phyloP scores from a whole-genome alignment of 2,329 filamentous ascomycete genomes.

The Incumbomyces lentus region DNA sequence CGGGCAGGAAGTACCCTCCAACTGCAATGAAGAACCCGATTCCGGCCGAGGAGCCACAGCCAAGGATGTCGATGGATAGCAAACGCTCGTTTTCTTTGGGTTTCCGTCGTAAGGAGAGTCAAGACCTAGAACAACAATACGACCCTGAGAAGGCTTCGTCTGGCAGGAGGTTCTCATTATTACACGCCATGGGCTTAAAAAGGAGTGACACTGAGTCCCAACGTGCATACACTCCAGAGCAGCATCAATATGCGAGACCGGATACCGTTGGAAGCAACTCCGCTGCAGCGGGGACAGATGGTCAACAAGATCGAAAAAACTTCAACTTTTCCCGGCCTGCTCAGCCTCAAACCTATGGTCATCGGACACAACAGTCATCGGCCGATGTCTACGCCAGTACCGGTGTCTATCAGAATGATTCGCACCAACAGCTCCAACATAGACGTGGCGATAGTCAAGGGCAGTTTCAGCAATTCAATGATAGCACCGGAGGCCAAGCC shows the following conservation, averaged over 20 bases:
- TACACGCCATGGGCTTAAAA: constrained; percentile 55
- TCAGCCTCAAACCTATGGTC: constrained; percentile 15
- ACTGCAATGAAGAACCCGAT: constrained; percentile 77
- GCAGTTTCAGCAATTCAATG: constrained; percentile 30
- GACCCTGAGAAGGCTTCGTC: constrained; percentile 44
- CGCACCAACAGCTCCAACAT: constrained; percentile 15
- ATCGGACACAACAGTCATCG: constrained; percentile 3
- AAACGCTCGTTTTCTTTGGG: constrained; percentile 62
- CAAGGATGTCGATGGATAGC: constrained; percentile 61
- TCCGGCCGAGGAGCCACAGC: constrained; percentile 42
- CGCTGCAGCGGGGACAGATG: constrained; percentile 10
- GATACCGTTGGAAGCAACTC: constrained; percentile 9
- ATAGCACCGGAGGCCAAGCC: constrained; percentile 25
- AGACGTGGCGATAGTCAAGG: constrained; percentile 29
- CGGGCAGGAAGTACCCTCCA: constrained; percentile 67
- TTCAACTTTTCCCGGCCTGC: constrained; percentile 20
- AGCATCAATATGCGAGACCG: constrained; percentile 17
- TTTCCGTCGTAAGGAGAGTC: constrained; percentile 60
- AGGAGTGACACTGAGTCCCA: constrained; percentile 42
- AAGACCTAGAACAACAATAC: constrained; percentile 44
- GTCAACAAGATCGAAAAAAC: constrained; percentile 16
- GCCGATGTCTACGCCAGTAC: constrained; percentile 21
- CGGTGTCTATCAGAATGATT: constrained; percentile 16
- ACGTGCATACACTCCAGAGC: constrained; percentile 28
- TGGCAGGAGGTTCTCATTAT: constrained; percentile 57